Evolutionary conservation across 345 rosid genomes (phyloP), one percentile per base, ranked within the genome.

Genomic region (Leavenworthia alabamica): DNA sequence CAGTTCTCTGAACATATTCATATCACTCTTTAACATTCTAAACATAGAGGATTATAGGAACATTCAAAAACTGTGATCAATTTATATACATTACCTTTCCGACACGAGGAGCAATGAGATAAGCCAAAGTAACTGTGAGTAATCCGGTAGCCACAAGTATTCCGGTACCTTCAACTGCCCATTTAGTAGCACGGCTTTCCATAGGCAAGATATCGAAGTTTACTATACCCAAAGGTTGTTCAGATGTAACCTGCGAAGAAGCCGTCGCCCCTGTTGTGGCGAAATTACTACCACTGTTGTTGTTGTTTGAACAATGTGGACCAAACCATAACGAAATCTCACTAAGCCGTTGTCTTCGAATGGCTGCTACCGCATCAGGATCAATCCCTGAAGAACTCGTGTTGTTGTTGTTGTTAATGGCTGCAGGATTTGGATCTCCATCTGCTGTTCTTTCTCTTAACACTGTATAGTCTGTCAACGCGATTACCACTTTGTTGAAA

Each of bases 131-230:
- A 24, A 86, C 90, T 10, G 96, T 88, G 46, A 88, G 90, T 46
- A 91, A 61, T 51, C 96, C 98, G 0, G 96, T 84, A 42, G 96
- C 96, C 6, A 91, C 85, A 67, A 91, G 71, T 77, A 91, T 91
- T 39, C 98, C 98, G 1, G 90, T 86, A 46, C 92, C 91, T 81
- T 91, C 98, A 39, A 88, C 91, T 14, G 95, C 96, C 96, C 95
- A 91, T 66, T 80, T 91, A 40, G 95, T 84, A 7, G 86, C 90
- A 61, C 83, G 80, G 74, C 75, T 81, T 62, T 83, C 98, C 51
- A 83, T 42, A 19, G 83, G 78, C 51, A 60, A 59, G 55, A 62
- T 61, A 63, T 80, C 85, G 75, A 80, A 89, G 42, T 64, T 55
- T 37, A 72, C 77, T 50, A 74, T 43, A 72, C 73, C 81, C 66